These are phyloP conservation scores for Xylaria hypoxylon DNA, from an alignment of 2,329 filamentous ascomycete species.

Conservation along the genomic window DNA sequence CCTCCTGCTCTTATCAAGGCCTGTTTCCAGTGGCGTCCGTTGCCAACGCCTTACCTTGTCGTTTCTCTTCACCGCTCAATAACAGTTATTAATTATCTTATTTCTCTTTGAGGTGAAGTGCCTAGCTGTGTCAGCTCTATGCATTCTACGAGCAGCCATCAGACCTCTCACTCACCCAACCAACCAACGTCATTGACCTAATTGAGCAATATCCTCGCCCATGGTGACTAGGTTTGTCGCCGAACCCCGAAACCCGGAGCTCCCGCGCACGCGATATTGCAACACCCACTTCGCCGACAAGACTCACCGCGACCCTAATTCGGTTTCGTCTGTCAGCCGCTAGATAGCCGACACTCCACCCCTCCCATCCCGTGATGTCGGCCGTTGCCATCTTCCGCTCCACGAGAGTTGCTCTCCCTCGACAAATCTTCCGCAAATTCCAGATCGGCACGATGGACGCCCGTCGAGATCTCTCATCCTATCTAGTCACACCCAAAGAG, in stretches of 20 bases:
- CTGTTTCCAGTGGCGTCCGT: slow-evolving; percentile 7
- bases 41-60: background rate
- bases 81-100: slow-evolving; percentile 10
- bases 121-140: slow-evolving; percentile 29
- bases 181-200: no score
- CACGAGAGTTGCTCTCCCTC: slow-evolving; percentile 55
- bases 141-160: no score
- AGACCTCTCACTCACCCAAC: no score
- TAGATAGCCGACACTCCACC: slow-evolving; percentile 15
- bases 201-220: background rate
- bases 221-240: slow-evolving; percentile 25
- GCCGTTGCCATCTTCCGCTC: slow-evolving; percentile 58
- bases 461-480: slow-evolving; percentile 75
- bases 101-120: slow-evolving; percentile 34
- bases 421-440: slow-evolving; percentile 52
- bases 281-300: slow-evolving; percentile 26
- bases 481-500: slow-evolving; percentile 87
- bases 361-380: slow-evolving; percentile 54
- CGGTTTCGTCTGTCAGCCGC: slow-evolving; percentile 27
- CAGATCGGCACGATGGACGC: slow-evolving; percentile 54
- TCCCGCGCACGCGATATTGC: slow-evolving; percentile 38
- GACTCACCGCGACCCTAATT: slow-evolving; percentile 17
- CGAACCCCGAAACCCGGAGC: slow-evolving; percentile 37
- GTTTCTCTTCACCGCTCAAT: slow-evolving; percentile 4
- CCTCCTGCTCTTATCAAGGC: background rate